Conservation (phyloP, 768 basidiomycete genomes). For the Omphalotus guepiniiformis region DNA sequence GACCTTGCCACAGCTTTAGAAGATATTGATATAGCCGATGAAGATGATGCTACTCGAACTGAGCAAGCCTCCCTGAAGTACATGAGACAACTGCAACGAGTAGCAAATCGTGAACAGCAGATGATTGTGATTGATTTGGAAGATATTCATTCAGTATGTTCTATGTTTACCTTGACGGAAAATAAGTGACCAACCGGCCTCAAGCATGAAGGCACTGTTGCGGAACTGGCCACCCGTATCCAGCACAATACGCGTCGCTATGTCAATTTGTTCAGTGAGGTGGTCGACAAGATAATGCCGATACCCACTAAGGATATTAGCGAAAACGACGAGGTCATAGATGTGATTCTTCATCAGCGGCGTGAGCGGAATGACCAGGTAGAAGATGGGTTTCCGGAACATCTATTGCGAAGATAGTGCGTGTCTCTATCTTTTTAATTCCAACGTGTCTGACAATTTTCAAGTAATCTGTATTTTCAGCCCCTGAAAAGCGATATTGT, state of each 20-base stretch:
- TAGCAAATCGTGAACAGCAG: slow-evolving; percentile 91
- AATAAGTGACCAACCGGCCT: slow-evolving; percentile 9
- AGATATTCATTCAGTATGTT: slow-evolving; percentile 70
- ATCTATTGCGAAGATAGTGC: slow-evolving; percentile 92
- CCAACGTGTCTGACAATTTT: slow-evolving; percentile 13
- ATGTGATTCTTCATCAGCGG: slow-evolving; percentile 93
- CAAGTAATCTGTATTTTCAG: slow-evolving; percentile 90
- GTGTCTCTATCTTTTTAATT: slow-evolving; percentile 29
- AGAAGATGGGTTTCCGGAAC: slow-evolving; percentile 83
- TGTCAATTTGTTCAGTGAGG: slow-evolving; percentile 82
- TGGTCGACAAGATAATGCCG: slow-evolving; percentile 88
- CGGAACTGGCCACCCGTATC: slow-evolving; percentile 78
- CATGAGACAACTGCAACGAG: slow-evolving; percentile 83
- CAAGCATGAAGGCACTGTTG: slow-evolving; percentile 65
- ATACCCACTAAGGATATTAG: slow-evolving; percentile 85
- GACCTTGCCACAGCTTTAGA: slow-evolving; percentile 66
- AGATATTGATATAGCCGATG: slow-evolving; percentile 63
- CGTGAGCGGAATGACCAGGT: slow-evolving; percentile 78
- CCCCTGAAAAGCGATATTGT: slow-evolving; percentile 73
- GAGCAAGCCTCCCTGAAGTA: slow-evolving; percentile 61
- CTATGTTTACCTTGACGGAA: slow-evolving; percentile 6
- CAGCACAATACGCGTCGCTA: slow-evolving; percentile 87
- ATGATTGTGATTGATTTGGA: slow-evolving; percentile 87
- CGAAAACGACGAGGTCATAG: slow-evolving; percentile 91
- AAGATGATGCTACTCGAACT: slow-evolving; percentile 28